These are phyloP conservation scores for Ailanthus altissimus DNA, from an alignment of 345 rosid species.

Conservation along the genomic window DNA sequence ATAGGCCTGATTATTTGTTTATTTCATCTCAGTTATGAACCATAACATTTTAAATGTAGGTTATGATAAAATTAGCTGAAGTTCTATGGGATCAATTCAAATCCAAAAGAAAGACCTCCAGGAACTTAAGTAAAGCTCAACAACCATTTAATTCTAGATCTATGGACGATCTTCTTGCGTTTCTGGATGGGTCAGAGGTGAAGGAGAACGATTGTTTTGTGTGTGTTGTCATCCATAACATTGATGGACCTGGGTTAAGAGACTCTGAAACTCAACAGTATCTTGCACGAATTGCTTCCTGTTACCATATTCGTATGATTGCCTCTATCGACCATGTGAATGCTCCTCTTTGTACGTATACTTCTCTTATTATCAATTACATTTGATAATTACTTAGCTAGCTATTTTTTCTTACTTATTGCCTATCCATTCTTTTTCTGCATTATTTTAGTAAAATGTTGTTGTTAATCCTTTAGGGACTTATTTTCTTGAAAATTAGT, in stretches of 20 bases:
- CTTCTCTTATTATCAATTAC: neutral
- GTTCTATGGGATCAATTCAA: conserved; percentile 65
- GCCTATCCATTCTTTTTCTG: neutral
- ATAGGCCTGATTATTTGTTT: conserved; percentile 4
- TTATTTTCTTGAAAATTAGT: neutral
- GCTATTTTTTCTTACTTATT: neutral
- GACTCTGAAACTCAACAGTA: conserved; percentile 79
- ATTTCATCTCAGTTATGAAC: neutral
- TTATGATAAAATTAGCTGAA: conserved; percentile 61
- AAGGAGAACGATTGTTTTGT: conserved; percentile 58
- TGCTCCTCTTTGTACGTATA: conserved; percentile 71
- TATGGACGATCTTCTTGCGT: conserved; percentile 68
- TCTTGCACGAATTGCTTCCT: conserved; percentile 81
- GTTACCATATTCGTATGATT: conserved; percentile 66
- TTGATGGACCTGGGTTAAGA: conserved; percentile 90
- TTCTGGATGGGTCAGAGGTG: conserved; percentile 47
- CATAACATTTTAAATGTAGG: conserved; percentile 39
- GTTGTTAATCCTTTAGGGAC: neutral
- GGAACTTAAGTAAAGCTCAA: conserved; percentile 42
- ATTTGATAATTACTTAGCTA: neutral
- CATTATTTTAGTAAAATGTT: neutral
- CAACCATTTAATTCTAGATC: conserved; percentile 66
- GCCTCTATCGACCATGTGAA: conserved; percentile 97
- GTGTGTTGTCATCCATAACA: conserved; percentile 76
- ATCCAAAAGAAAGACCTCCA: conserved; percentile 41